Conservation (phyloP, 441 rosid genomes). For the Adansonia gregorii region DNA sequence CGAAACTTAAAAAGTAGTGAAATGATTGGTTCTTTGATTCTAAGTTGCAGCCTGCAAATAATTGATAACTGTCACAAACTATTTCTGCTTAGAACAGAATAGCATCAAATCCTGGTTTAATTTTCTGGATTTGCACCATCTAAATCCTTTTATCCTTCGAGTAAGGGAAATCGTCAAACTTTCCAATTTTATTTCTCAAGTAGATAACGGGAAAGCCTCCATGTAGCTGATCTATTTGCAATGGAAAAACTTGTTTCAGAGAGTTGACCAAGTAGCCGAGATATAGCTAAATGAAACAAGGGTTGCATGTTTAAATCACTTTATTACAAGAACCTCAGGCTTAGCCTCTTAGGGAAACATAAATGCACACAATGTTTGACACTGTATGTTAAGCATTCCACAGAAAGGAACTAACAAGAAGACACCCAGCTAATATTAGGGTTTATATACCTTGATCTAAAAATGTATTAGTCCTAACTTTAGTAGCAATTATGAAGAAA, state of each 20-base stretch:
- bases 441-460: not conserved
- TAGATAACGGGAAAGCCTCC: not conserved
- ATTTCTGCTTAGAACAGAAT: not conserved
- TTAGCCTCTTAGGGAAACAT: not conserved
- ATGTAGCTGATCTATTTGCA: not conserved
- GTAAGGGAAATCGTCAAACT: not conserved
- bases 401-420: not conserved
- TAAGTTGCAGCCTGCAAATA: not conserved
- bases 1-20: not conserved
- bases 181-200: not conserved
- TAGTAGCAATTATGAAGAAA: not conserved
- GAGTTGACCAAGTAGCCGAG: not conserved
- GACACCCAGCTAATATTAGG: not conserved
- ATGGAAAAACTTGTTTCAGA: not conserved
- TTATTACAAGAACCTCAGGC: not conserved
- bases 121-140: not conserved
- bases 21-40: not conserved
- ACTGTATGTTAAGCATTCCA: not conserved
- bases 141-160: slow-evolving; percentile 1
- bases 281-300: not conserved
- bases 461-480: not conserved
- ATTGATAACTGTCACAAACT: not conserved
- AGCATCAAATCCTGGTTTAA: not conserved
- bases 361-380: not conserved
- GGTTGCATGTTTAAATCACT: not conserved